These are phyloP conservation scores for Orbilia javanica DNA, from an alignment of 2,329 filamentous ascomycete species.

Conservation along the genomic window DNA sequence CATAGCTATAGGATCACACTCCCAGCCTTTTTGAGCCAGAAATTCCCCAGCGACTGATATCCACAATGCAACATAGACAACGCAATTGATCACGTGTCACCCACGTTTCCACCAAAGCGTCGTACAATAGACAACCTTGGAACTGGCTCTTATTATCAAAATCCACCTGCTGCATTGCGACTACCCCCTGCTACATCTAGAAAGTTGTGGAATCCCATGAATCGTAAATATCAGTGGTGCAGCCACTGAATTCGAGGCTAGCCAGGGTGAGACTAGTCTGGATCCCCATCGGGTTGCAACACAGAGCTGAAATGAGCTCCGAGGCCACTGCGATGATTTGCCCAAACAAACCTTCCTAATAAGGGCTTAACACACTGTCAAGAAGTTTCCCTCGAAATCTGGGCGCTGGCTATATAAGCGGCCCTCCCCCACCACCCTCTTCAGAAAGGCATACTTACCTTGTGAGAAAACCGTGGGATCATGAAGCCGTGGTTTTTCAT, in stretches of 20 bases:
- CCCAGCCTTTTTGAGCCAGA: not conserved
- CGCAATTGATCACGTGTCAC: not conserved
- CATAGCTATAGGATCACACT: not conserved
- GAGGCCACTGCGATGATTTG: not conserved
- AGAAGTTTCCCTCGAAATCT: not conserved
- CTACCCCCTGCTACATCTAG: not conserved
- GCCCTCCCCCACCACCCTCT: not conserved
- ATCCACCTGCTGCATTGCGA: not conserved
- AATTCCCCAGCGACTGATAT: not conserved
- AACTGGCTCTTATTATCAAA: not conserved
- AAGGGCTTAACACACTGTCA: not conserved
- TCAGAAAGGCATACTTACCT: conserved; percentile 18
- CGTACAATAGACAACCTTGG: not conserved
- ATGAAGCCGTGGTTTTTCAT: not conserved
- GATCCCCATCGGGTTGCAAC: too few species aligned
- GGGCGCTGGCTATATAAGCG: not conserved
- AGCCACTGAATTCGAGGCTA: not conserved
- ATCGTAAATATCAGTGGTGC: not conserved
- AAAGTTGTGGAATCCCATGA: not conserved
- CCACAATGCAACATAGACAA: not conserved
- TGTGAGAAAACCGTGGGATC: not conserved
- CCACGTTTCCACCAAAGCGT: too few species aligned
- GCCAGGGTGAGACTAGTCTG: too few species aligned
- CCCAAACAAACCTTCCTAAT: not conserved
- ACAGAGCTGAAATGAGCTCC: too few species aligned